Base-by-base conservation (phyloP, 2,329 filamentous ascomycete genomes). In the Tolypocladium sp. region DNA sequence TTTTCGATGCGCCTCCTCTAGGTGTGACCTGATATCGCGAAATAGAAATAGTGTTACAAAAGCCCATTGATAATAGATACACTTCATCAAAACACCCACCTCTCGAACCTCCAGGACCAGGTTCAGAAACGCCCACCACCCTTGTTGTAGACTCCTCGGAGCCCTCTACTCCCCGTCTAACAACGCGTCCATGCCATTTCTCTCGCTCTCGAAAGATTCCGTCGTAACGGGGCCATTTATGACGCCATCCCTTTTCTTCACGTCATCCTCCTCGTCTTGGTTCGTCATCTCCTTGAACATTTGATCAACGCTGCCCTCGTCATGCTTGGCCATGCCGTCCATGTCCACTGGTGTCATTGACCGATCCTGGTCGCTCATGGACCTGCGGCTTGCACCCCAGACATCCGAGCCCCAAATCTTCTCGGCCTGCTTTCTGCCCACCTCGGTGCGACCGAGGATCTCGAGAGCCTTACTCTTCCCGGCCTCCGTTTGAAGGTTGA, bases 231-330 rank as follows among this genome's bases (percentile, higher is more conserved):
- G 66, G 22, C 67, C 68, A 37, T 73, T 69, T n/a, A 60, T 57
- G 37, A 63, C 61, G 2, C 51, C 58, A 8, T 55, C 57, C 38
- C 71, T 69, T 52, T 73, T 73, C 62, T 71, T 72, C 64, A 77
- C 69, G 58, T 72, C 71, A 17, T 79, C 77, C 5, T 81, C 79
- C 30, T 82, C 78, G 20, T 81, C 78, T 59, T 79, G 75, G 60
- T 83, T 81, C 4, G 80, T 82, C 63, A 84, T 75, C 51, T 83
- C 81, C 52, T 78, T 74, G 66, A 83, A 83, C 79, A 84, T 82
- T 63, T 77, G 78, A 59, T 82, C 79, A 4, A 81, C 79, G 33
- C 78, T 79, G 51, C 74, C 75, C 22, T 79, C 79, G 41, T 78
- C 76, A 6, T 70, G 65, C 58, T 70, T 73, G 61, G 69, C 68